phyloP scores from a whole-genome alignment of 1,284 basidiomycete genomes.

The Fistulina hepatica region DNA sequence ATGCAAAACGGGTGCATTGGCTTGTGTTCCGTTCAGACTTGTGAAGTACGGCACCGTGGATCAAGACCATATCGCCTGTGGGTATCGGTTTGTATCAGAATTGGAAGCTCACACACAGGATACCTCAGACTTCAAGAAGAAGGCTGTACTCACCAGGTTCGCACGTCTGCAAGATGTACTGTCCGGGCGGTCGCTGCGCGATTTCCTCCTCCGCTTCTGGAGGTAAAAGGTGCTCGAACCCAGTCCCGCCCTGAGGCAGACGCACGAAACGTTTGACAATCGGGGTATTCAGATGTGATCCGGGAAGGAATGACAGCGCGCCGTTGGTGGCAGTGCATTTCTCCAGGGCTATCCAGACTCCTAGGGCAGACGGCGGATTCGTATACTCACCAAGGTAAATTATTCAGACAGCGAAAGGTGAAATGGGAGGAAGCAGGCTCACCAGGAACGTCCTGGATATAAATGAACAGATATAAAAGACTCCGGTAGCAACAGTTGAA shows the following conservation, averaged over 20 bases:
- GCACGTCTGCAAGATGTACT: constrained; percentile 66
- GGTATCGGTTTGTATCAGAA: neutral
- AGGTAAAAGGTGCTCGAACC: constrained; percentile 56
- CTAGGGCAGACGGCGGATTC: constrained; percentile 80
- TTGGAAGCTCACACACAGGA: neutral
- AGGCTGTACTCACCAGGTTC: constrained; percentile 47
- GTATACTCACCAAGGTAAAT: constrained; percentile 57
- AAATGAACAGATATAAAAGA: constrained; percentile 3
- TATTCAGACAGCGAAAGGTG: neutral
- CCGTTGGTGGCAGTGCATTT: constrained; percentile 78
- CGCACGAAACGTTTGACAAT: constrained; percentile 80
- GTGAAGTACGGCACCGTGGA: constrained; percentile 85
- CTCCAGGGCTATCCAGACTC: constrained; percentile 94
- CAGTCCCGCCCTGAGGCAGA: constrained; percentile 61
- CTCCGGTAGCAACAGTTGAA: neutral
- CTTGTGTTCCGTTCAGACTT: constrained; percentile 76
- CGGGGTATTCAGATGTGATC: constrained; percentile 57
- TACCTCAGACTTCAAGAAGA: neutral
- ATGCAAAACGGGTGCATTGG: constrained; percentile 71
- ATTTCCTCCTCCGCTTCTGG: constrained; percentile 30
- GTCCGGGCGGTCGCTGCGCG: constrained; percentile 27
- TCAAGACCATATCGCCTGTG: constrained; percentile 75
- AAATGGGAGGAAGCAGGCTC: constrained; percentile 7
- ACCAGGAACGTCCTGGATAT: constrained; percentile 63
- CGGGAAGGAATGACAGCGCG: constrained; percentile 84